Percentiles rank a stretch among this genome's conserved stretches.
These are phyloP conservation scores for Emergomyces orientalis DNA, from an alignment of 2,329 filamentous ascomycete species.

Conservation along the genomic window DNA sequence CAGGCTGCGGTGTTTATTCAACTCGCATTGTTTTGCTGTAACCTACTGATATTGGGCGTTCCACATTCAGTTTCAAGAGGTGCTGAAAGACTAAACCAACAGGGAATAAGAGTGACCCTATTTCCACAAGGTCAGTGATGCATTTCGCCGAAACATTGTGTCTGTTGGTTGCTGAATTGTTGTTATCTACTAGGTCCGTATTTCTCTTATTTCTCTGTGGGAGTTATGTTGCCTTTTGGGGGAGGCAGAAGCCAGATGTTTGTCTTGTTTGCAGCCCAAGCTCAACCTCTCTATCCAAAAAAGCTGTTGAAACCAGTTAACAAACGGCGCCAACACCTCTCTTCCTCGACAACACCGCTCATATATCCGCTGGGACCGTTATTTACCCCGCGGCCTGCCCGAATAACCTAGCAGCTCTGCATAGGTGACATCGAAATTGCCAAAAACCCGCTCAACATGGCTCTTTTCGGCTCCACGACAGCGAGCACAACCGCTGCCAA, in stretches of 20 bases:
- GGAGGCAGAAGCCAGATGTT: conserved; percentile 8
- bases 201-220: no score
- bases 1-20: no score
- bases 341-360: background rate
- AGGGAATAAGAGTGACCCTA: no score
- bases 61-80: no score
- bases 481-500: conserved; percentile 43
- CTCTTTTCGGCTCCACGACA: conserved; percentile 29
- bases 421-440: background rate
- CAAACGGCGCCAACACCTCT: background rate
- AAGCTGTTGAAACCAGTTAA: background rate
- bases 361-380: background rate
- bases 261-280: conserved; percentile 11
- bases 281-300: background rate
- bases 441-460: background rate
- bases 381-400: background rate
- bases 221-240: no score
- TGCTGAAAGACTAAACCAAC: no score
- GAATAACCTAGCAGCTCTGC: background rate
- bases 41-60: no score
- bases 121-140: no score
- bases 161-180: no score
- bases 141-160: no score
- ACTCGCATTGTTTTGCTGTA: no score
- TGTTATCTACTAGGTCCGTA: no score